phyloP scores from a whole-genome alignment of 164 flowering plant genomes.

The Magnolia officinalis region DNA sequence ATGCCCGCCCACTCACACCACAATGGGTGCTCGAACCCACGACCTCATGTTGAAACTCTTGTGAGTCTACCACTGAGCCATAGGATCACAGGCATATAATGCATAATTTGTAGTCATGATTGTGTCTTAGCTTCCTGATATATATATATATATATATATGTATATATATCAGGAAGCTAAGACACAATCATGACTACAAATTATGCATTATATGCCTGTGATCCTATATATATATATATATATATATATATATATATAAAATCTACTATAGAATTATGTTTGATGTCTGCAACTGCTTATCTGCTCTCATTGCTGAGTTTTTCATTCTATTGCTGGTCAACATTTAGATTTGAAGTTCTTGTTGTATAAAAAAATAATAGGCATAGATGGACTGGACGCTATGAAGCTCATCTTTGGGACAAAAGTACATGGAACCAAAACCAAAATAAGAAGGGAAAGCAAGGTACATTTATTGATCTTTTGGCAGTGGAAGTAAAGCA shows the following conservation, averaged over 20 bases:
- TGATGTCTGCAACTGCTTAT: not conserved
- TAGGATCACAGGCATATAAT: too few species aligned
- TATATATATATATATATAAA: too few species aligned
- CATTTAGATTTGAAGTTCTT: not conserved
- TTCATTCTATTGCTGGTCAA: not conserved
- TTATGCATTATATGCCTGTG: too few species aligned
- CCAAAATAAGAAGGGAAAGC: conserved; percentile 99
- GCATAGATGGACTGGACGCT: conserved; percentile 99
- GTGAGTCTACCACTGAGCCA: too few species aligned
- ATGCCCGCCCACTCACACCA: too few species aligned
- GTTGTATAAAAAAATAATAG: conserved; percentile 29
- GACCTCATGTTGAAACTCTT: too few species aligned
- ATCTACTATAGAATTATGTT: not conserved
- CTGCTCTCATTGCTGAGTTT: not conserved
- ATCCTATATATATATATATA: too few species aligned
- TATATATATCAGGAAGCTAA: not conserved
- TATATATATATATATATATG: too few species aligned
- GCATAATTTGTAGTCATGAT: too few species aligned
- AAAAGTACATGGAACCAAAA: conserved; percentile 98
- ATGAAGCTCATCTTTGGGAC: conserved; percentile 99
- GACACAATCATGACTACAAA: not conserved
- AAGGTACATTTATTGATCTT: conserved; percentile 45
- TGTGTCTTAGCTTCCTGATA: not conserved
- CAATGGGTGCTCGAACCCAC: too few species aligned
- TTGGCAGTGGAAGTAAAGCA: not conserved